phyloP scores from a whole-genome alignment of 176 grass and related monocot species.

The Carex scoparia region DNA sequence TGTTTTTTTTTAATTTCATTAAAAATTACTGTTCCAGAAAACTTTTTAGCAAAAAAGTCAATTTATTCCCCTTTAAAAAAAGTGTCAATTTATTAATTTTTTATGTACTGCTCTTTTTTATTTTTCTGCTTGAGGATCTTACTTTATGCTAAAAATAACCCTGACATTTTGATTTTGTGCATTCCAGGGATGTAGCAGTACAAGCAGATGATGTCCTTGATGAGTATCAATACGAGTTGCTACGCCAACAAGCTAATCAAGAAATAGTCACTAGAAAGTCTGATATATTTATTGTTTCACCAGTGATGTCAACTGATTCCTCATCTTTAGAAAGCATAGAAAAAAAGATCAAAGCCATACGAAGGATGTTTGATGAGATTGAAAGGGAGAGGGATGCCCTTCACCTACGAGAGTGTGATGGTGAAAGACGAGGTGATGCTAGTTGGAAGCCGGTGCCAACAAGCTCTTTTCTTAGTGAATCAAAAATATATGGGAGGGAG shows the following conservation, averaged over 20 bases:
- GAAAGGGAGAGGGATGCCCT: constrained; percentile 10
- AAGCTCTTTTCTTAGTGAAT: constrained; percentile 7
- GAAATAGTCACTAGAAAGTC: background rate
- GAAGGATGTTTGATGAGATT: constrained; percentile 10
- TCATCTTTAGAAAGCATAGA: background rate
- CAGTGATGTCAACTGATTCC: background rate
- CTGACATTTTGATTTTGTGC: background rate
- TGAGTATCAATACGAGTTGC: constrained; percentile 11
- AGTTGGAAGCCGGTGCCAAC: constrained; percentile 14
- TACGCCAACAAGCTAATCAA: background rate
- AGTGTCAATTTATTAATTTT: background rate
- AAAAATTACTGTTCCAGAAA: background rate
- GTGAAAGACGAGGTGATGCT: background rate
- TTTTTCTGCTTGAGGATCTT: background rate
- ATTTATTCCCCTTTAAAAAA: background rate
- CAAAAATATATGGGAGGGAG: background rate
- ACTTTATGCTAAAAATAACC: background rate
- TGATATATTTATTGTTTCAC: background rate
- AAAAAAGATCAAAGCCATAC: background rate
- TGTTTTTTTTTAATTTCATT: background rate
- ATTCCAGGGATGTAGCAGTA: background rate
- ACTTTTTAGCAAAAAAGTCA: background rate
- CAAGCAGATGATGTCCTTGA: constrained; percentile 8
- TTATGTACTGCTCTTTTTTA: background rate
- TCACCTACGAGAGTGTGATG: background rate